Evolutionary conservation across 1,139 yeast genomes (phyloP), one percentile per base, ranked within the genome.

Genomic region (Zygoascus hellenicus): DNA sequence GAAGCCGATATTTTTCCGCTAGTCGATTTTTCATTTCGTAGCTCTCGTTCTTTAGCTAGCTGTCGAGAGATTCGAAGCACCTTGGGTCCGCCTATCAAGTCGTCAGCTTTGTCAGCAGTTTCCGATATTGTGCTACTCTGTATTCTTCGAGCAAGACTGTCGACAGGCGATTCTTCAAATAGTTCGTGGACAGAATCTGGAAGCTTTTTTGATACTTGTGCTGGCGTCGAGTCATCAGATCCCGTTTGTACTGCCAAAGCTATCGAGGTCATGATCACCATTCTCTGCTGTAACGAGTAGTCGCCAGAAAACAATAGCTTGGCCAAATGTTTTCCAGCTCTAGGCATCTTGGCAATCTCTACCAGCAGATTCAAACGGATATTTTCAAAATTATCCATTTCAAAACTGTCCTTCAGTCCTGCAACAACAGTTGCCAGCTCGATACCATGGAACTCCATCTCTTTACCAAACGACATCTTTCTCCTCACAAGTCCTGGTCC

Each of bases 201-300:
- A 16, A 82, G 67, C 51, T 54, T 59, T 49, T 74, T 72, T 0
- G 78, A 62, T 0, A 79, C 68, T 38, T 55, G 72, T 19, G 52
- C 68, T 53, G 76, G 82, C 7, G 7, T 22, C 26, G 26, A 5
- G 26, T 22, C 7, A 0, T 67, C 62, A 38, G 66, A 63, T 0
- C 83, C 84, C 39, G 77, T 65, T 13, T 81, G 65, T 2, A 58
- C 61, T 3, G 81, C 76, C 35, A 81, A 63, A 0, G 83, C 77
- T 13, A 81, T 59, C 0, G 80, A 67, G 1, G 84, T 72, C 29
- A 83, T 62, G 16, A 82, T 68, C 47, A 71, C 63, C 59, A 82
- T 68, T 41, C 90, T 63, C 52, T 78, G 82, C 53, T 79, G 83
- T 15, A 83, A 65, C 0, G 88, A 81, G 55, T 78, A 80, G 59